phyloP scores from a whole-genome alignment of 768 basidiomycete genomes.

The Boletus tomentosulus region DNA sequence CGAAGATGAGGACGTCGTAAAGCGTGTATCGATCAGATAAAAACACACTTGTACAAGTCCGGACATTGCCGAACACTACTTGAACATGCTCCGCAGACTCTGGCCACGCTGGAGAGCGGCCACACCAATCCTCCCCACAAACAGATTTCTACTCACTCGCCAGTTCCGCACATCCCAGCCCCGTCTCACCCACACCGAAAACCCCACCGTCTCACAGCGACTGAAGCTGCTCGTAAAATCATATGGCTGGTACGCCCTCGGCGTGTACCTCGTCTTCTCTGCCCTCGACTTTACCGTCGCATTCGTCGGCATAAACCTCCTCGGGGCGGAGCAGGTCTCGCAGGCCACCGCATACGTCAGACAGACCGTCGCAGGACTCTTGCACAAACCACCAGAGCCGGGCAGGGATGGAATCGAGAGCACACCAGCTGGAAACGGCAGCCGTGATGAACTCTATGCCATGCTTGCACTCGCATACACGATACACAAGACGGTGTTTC shows the following conservation, averaged over 20 bases:
- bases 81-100: constrained; percentile 37
- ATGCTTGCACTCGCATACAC: constrained; percentile 92
- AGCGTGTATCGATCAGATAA: constrained; percentile 9
- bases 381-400: constrained; percentile 58
- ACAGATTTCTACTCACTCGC: constrained; percentile 32
- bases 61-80: background rate
- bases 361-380: constrained; percentile 38
- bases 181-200: constrained; percentile 34
- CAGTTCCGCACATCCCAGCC: constrained; percentile 45
- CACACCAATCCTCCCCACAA: constrained; percentile 43
- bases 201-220: constrained; percentile 60
- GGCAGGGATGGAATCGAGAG: constrained; percentile 53
- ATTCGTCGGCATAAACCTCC: constrained; percentile 77
- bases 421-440: constrained; percentile 30
- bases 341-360: constrained; percentile 59
- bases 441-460: constrained; percentile 80
- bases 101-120: constrained; percentile 44
- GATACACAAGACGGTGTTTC: constrained; percentile 90
- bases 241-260: constrained; percentile 95
- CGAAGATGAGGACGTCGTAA: constrained; percentile 10
- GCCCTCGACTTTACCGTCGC: constrained; percentile 80
- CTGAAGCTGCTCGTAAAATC: constrained; percentile 82
- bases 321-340: constrained; percentile 89
- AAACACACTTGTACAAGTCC: background rate
- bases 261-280: constrained; percentile 75